These are phyloP conservation scores for Allantophomopsis cytisporea DNA, from an alignment of 2,329 filamentous ascomycete genomes.

Conservation along the genomic window DNA sequence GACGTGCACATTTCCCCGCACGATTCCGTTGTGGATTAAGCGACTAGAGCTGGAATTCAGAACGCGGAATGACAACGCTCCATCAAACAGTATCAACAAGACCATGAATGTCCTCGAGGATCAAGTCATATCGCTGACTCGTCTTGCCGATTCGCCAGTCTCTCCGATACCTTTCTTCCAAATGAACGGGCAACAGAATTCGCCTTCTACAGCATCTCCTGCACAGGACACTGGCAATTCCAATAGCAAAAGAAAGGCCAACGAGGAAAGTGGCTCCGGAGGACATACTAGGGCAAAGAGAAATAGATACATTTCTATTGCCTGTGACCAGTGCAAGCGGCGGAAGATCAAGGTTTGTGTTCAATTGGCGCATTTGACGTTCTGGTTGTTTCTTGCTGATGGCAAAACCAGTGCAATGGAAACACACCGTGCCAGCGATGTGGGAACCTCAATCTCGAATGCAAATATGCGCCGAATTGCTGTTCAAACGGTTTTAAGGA, in stretches of 20 bases:
- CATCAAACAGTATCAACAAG: conserved; percentile 4
- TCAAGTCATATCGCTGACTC: conserved; percentile 17
- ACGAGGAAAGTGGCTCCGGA: conserved; percentile 7
- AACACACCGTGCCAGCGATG: conserved; percentile 55
- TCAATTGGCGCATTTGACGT: no score
- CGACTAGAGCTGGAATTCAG: no score
- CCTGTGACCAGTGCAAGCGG: conserved; percentile 52
- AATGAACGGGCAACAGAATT: conserved; percentile 13
- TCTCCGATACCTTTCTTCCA: conserved; percentile 4
- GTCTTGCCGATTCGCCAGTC: conserved; percentile 17
- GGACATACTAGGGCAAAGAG: conserved; percentile 18
- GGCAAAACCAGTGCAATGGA: conserved; percentile 47
- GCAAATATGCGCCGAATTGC: conserved; percentile 53
- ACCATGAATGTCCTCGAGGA: conserved; percentile 18
- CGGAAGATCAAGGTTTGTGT: conserved; percentile 38
- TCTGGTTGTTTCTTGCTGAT: no score
- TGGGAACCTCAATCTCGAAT: conserved; percentile 51
- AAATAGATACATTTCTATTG: conserved; percentile 21
- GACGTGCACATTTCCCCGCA: no score
- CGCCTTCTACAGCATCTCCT: conserved; percentile 16
- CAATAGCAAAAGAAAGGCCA: conserved; percentile 15
- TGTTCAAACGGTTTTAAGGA: conserved; percentile 76
- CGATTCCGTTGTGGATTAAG: no score
- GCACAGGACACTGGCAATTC: conserved; percentile 8
- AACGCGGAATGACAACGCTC: no score